Conservation (phyloP, 2,329 filamentous ascomycete genomes). For the Ophiostoma angusticollis region DNA sequence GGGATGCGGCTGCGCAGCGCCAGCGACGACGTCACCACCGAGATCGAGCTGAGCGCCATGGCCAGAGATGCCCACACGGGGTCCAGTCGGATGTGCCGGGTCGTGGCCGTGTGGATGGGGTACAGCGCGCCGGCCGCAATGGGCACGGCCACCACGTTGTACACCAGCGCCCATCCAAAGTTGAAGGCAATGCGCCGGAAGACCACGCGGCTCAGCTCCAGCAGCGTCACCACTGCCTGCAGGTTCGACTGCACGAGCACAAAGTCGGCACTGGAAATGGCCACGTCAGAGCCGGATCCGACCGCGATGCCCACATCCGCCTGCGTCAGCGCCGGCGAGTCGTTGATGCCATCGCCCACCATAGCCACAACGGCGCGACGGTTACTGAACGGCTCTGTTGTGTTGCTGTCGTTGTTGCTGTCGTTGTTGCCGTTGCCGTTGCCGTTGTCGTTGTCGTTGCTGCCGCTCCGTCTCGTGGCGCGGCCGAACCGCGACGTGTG, state of each 20-base stretch:
- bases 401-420: background rate
- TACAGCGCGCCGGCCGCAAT: constrained; percentile 73
- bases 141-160: constrained; percentile 67
- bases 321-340: constrained; percentile 66
- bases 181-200: constrained; percentile 73
- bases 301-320: constrained; percentile 79
- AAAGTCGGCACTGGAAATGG: constrained; percentile 69
- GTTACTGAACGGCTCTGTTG: constrained; percentile 11
- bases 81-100: constrained; percentile 50
- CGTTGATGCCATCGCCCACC: constrained; percentile 84
- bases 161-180: constrained; percentile 73
- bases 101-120: constrained; percentile 32
- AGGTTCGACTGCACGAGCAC: constrained; percentile 62
- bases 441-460: background rate
- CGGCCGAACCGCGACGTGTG: constrained; percentile 10
- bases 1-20: constrained; percentile 44
- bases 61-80: constrained; percentile 81
- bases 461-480: too few species aligned
- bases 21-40: constrained; percentile 73
- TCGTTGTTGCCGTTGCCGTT: background rate
- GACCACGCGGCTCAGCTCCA: constrained; percentile 57
- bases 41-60: constrained; percentile 87
- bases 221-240: constrained; percentile 55
- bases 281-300: constrained; percentile 71
- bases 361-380: constrained; percentile 55